Evolutionary conservation across 1,284 basidiomycete genomes (phyloP), one percentile per base, ranked within the genome.

Genomic region (Ceratobasidium theobromae): DNA sequence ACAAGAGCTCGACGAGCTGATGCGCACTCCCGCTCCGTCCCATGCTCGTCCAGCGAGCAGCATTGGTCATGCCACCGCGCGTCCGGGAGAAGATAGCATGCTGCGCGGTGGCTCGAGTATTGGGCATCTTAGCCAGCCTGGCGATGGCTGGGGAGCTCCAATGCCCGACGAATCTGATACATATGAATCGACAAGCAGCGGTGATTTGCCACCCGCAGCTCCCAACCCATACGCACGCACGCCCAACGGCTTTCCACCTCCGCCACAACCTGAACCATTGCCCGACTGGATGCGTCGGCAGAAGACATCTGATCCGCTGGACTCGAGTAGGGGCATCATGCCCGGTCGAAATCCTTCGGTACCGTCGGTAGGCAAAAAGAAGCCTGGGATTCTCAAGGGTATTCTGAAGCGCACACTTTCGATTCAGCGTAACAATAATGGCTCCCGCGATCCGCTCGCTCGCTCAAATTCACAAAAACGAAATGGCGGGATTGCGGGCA

Each of bases 341-440:
- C 55, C 55, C 16, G 41, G 41, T 23, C 55, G 55, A 32, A 62
- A 62, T 21, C 58, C 58, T 25, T 51, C 58, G 12, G 46, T 51
- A 14, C 58, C 58, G 9, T 51, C 46, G 21, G 48, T 62, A 33
- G 48, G 33, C 30, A 62, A 62, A 46, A 62, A 62, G 23, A 62
- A 51, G 46, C 45, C 58, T 23, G 58, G 58, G 3, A 49, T 62
- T 27, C 18, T 62, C 6, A 62, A 62, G 48, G 58, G 58, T 3
- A 62, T 62, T 25, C 46, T 62, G 14, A 62, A 62, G 32, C 58
- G 58, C 33, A 62, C 58, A n/a, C 33, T 62, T 6, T 62, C 58
- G n/a, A 60, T 35, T n/a, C 55, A 60, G 35, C 58, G 58, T 38
- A 55, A 55, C 16, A 62, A 62, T 25, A 38, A 51, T 16, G n/a